phyloP scores from a whole-genome alignment of 1,284 basidiomycete species.

The Tremellales sp. region DNA sequence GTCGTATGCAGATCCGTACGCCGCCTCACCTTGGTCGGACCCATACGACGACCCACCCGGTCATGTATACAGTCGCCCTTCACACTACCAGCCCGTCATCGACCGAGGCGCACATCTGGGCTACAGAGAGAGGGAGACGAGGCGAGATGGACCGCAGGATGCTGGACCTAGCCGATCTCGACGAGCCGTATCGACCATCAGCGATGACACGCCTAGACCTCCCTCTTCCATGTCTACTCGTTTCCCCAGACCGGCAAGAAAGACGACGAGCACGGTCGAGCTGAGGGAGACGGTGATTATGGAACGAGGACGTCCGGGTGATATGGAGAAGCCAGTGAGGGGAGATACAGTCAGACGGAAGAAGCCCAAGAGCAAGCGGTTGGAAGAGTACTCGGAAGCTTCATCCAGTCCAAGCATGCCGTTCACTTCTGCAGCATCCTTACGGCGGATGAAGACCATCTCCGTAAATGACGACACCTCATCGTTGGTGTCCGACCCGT shows the following conservation, averaged over 20 bases:
- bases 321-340: constrained; percentile 8
- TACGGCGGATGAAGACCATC: neutral
- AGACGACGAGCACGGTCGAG: constrained; percentile 15
- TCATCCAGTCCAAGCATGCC: neutral
- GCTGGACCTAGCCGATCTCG: constrained; percentile 15
- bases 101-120: constrained; percentile 16
- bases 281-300: constrained; percentile 16
- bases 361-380: constrained; percentile 15
- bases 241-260: constrained; percentile 27
- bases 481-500: constrained; percentile 8
- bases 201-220: constrained; percentile 4
- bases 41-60: constrained; percentile 6
- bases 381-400: neutral
- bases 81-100: constrained; percentile 9
- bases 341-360: constrained; percentile 19
- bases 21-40: constrained; percentile 26
- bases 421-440: neutral
- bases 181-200: constrained; percentile 10
- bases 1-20: constrained; percentile 36
- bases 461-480: constrained; percentile 4
- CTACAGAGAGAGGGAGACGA: constrained; percentile 2
- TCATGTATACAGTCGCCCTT: neutral
- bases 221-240: constrained; percentile 9
- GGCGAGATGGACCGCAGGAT: neutral
- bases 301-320: constrained; percentile 2